Percentiles rank a stretch among this genome's conserved stretches.
These are phyloP conservation scores for Citrus maxima DNA, from an alignment of 345 rosid species.

Conservation along the genomic window DNA sequence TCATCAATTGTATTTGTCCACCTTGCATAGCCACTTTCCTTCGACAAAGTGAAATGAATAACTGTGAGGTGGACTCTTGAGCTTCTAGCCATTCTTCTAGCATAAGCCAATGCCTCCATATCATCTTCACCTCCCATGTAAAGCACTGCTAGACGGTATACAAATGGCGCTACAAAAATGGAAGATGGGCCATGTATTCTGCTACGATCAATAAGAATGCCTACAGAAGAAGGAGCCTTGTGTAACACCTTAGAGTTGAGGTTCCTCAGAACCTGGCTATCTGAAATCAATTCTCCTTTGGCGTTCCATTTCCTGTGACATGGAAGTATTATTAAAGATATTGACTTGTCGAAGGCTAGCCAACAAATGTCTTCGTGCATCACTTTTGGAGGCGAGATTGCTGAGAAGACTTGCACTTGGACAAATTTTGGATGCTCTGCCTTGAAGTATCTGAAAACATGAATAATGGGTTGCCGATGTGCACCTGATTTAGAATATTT, in stretches of 20 bases:
- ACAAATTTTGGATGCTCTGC: slow-evolving; percentile 2
- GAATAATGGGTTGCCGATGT: slow-evolving; percentile 4
- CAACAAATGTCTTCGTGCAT: slow-evolving; percentile 30
- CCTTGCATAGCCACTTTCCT: background rate
- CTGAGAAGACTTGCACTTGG: slow-evolving; percentile 21
- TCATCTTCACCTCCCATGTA: slow-evolving; percentile 27
- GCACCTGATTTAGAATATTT: background rate
- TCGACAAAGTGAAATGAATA: background rate
- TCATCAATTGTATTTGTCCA: slow-evolving; percentile 16
- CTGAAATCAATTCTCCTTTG: slow-evolving; percentile 16
- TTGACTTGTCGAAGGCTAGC: slow-evolving; percentile 24
- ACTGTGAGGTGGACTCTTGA: slow-evolving; percentile 16
- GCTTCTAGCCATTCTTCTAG: slow-evolving; percentile 20
- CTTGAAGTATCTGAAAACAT: slow-evolving; percentile 17
- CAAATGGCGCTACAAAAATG: background rate
- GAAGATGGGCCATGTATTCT: slow-evolving; percentile 8
- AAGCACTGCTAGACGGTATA: background rate
- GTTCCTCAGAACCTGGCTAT: slow-evolving; percentile 1
- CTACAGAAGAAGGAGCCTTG: slow-evolving; percentile 28
- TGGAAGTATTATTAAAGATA: slow-evolving; percentile 22
- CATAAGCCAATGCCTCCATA: slow-evolving; percentile 29
- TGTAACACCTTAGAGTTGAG: slow-evolving; percentile 17
- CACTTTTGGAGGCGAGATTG: slow-evolving; percentile 19
- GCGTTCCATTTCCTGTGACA: slow-evolving; percentile 24
- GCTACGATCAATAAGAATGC: slow-evolving; percentile 22